Evolutionary conservation across 2,329 filamentous ascomycete genomes (phyloP).

Genomic region (Drechslera avenae): DNA sequence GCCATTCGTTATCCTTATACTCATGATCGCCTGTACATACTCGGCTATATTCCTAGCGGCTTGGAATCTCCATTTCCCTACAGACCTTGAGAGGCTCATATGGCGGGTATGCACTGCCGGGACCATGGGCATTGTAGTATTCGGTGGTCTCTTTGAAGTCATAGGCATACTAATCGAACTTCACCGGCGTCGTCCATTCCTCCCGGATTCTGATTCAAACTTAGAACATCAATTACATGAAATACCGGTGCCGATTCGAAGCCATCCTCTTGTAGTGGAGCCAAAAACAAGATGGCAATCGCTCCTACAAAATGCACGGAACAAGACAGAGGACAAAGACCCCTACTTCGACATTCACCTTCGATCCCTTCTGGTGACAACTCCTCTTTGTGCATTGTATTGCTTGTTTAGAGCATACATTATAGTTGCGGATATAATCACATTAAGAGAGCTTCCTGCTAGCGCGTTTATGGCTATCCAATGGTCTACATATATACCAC

Average conservation of each 20-base stretch:
- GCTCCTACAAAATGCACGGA: constrained; percentile 6
- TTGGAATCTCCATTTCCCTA: too few relatives aligned
- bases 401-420: not conserved
- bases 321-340: constrained; percentile 11
- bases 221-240: too few relatives aligned
- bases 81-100: not conserved
- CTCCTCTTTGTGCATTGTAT: not conserved
- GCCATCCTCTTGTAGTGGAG: not conserved
- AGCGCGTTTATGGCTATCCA: too few relatives aligned
- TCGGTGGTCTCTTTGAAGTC: constrained; percentile 11
- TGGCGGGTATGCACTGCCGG: constrained; percentile 12
- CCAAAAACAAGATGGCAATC: constrained; percentile 4
- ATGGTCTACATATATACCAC: too few relatives aligned
- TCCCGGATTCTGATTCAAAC: too few relatives aligned
- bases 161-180: constrained; percentile 1
- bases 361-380: too few relatives aligned
- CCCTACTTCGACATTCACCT: not conserved
- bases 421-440: too few relatives aligned
- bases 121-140: constrained; percentile 4
- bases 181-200: not conserved
- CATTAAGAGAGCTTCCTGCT: too few relatives aligned
- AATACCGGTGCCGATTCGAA: too few relatives aligned
- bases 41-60: too few relatives aligned
- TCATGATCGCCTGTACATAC: too few relatives aligned
- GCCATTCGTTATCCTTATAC: too few relatives aligned